Evolutionary conservation across 352 stramenopile species (phyloP), one percentile per base, ranked within the genome.

Genomic region (Aphanomyces stellatus): DNA sequence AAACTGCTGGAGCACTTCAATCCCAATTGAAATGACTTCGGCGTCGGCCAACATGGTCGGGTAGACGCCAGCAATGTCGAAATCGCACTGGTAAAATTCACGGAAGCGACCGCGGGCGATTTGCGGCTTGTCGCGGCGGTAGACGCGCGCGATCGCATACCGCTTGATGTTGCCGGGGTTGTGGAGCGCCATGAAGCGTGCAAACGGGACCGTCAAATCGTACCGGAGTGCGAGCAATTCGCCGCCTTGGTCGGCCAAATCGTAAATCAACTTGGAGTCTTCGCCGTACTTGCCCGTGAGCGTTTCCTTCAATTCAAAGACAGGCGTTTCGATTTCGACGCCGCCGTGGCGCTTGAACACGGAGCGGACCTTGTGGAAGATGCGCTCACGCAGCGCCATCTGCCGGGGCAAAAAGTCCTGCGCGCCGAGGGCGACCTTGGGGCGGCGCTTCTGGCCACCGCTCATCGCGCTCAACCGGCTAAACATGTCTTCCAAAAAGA

Each of bases 41-140:
- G 97, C 93, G 71, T 99, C 97, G 6, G 96, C 79, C 19, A 99
- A 86, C 97, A 99, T 99, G 4, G 87, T 76, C 55, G 87, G 79
- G 74, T 98, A 99, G 40, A 74, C 83, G 59, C 96, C 96, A 31
- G 97, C 97, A 71, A 99, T 97, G 76, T 99, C 97, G 63, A 99
- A 99, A 71, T 99, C 97, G 73, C 97, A 99, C 76, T 99, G 97
- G 82, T 99, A 99, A 76, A 99, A 99, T 72, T 99, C 97, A 51
- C 97, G 88, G 79, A 98, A 99, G 60, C 97, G 85, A 49, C 97
- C 97, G 40, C 91, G 90, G 24, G 87, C 89, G 77, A 98, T 90
- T 53, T 95, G 81, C 46, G 95, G 95, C 72, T 98, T 96, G 82
- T 99, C 96, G 53, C 96, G 87, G 33, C 96, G 80, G 78, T 99